Percentiles rank a stretch among this genome's conserved stretches.
These are phyloP conservation scores for Fusarium nurragi DNA, from an alignment of 2,329 filamentous ascomycete species.

Conservation along the genomic window DNA sequence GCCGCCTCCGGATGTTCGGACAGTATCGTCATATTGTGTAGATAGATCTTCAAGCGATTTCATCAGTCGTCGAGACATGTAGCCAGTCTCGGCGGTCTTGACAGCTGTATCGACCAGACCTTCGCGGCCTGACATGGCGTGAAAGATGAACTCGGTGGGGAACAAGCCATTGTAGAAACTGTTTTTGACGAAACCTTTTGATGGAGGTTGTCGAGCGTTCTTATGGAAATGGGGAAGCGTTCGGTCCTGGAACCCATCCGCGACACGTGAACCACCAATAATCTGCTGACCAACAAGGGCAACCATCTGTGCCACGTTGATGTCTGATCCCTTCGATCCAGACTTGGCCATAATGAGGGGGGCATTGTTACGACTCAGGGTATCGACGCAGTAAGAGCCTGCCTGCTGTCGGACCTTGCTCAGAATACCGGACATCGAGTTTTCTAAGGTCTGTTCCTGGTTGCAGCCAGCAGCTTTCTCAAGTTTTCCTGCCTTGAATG, in stretches of 20 bases:
- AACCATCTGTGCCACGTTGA: slow-evolving; percentile 99
- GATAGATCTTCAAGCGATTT: slow-evolving; percentile 97
- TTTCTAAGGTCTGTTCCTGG: slow-evolving; percentile 91
- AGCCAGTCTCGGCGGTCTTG: slow-evolving; percentile 98
- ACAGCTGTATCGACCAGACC: slow-evolving; percentile 98
- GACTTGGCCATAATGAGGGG: slow-evolving; percentile 97
- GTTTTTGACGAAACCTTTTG: slow-evolving; percentile 96
- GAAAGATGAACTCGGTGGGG: slow-evolving; percentile 95
- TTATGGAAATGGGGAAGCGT: slow-evolving; percentile 96
- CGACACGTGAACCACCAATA: slow-evolving; percentile 91
- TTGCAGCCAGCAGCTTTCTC: slow-evolving; percentile 89
- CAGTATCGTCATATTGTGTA: slow-evolving; percentile 92
- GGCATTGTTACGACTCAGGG: slow-evolving; percentile 89
- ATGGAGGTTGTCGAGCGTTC: slow-evolving; percentile 87
- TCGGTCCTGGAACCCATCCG: slow-evolving; percentile 95
- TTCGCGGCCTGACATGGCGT: slow-evolving; percentile 98
- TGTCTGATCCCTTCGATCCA: slow-evolving; percentile 94
- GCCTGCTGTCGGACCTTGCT: slow-evolving; percentile 92
- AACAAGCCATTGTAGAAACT: slow-evolving; percentile 94
- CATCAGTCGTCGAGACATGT: slow-evolving; percentile 98
- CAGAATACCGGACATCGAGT: slow-evolving; percentile 87
- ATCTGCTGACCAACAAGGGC: slow-evolving; percentile 97
- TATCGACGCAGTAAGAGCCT: slow-evolving; percentile 88
- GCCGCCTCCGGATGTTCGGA: slow-evolving; percentile 86
- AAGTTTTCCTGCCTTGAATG: slow-evolving; percentile 82